Evolutionary conservation across 2,329 filamentous ascomycete genomes (phyloP).

Genomic region (Chaetomium olivaceum): DNA sequence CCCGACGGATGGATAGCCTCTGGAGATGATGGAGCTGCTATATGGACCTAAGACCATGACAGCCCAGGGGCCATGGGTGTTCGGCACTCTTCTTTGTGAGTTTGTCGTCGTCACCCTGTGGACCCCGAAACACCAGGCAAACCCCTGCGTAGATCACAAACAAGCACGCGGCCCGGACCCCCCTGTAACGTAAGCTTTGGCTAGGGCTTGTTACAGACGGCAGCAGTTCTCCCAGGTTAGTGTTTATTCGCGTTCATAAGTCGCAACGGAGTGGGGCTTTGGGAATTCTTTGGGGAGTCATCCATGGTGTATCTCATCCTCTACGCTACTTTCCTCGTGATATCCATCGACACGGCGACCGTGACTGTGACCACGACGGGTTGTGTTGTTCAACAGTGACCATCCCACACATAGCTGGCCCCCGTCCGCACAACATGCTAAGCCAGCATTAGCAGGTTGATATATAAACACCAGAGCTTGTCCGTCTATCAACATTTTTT

Average conservation of each 20-base stretch:
- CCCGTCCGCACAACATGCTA: not conserved
- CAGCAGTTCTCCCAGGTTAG: conserved; percentile 13
- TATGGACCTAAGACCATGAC: not conserved
- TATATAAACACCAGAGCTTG: not conserved
- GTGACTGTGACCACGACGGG: not conserved
- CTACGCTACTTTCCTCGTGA: not conserved
- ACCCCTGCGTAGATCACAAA: not conserved
- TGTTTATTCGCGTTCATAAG: not conserved
- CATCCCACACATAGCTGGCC: not conserved
- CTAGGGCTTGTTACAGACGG: conserved; percentile 2
- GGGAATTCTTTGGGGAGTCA: not conserved
- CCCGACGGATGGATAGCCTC: not conserved
- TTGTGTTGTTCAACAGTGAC: not conserved
- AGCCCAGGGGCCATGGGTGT: not conserved
- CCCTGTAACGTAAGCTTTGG: conserved; percentile 1
- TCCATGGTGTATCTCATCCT: not conserved
- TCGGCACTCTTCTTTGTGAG: not conserved
- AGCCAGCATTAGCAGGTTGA: not conserved
- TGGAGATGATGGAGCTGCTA: not conserved
- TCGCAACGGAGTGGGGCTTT: not conserved
- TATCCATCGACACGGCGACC: not conserved
- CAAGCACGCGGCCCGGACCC: conserved; percentile 4
- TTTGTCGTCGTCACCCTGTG: not conserved
- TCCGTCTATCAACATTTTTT: not conserved
- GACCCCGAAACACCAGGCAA: not conserved